These are phyloP conservation scores for Colletotrichum zoysiae DNA, from an alignment of 2,329 filamentous ascomycete species.

Conservation along the genomic window DNA sequence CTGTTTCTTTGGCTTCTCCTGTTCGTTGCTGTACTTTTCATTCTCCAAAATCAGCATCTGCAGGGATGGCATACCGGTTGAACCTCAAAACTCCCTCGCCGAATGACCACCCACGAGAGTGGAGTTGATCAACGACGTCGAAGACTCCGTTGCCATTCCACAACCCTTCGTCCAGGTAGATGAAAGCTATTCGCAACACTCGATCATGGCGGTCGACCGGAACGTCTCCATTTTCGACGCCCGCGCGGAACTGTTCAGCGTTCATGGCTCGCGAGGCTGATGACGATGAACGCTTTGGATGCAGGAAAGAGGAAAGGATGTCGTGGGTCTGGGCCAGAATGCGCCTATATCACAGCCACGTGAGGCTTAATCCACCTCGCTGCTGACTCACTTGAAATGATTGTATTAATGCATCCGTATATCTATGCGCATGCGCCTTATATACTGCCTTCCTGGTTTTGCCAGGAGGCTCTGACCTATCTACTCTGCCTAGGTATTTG, in stretches of 20 bases:
- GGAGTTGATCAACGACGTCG: conserved; percentile 36
- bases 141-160: conserved; percentile 23
- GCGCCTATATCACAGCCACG: no score
- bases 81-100: conserved; percentile 23
- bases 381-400: not conserved
- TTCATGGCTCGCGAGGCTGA: conserved; percentile 11
- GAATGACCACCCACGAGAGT: conserved; percentile 32
- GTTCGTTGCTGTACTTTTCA: not conserved
- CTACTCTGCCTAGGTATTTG: not conserved
- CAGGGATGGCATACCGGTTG: conserved; percentile 25
- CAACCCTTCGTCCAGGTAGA: conserved; percentile 20
- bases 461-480: not conserved
- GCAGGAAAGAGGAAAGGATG: not conserved
- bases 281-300: not conserved
- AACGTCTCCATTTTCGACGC: conserved; percentile 21
- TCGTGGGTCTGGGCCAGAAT: not conserved
- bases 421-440: not conserved
- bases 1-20: not conserved
- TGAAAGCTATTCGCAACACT: conserved; percentile 38
- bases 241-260: conserved; percentile 16
- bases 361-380: no score
- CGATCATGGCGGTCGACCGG: conserved; percentile 28
- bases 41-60: not conserved
- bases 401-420: not conserved
- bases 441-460: not conserved